Evolutionary conservation across 169 alveolate species (phyloP), one percentile per base, ranked within the genome.

Genomic region (Plasmodium yoelii): DNA sequence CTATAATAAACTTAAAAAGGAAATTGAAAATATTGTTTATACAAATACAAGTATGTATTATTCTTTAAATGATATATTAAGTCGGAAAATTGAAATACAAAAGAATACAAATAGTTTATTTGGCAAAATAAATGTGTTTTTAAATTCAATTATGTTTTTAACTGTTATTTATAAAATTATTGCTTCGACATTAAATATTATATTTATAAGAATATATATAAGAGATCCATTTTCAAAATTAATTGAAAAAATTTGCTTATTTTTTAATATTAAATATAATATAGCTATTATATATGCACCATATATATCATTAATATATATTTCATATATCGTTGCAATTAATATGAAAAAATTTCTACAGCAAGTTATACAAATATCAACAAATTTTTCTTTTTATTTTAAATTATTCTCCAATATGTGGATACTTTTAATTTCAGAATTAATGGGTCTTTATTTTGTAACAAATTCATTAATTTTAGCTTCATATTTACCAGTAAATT

Each of bases 11-110:
- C 63, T 77, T 8, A 77, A 77, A 64, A 77, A 77, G 57, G 88
- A 77, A 64, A 77, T 77, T 6, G 88, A 77, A 63, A 18, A 77
- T 77, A 77, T 77, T 47, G 77, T 77, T n/a, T 77, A 77, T 68
- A 77, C 88, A 61, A 77, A 77, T 57, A 77, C 88, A 44, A 77
- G 88, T 49, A 77, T 77, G 88, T 77, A 77, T 64, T 77, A 77
- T 64, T 77, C 88, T 7, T 65, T 77, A 12, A 77, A 77, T 77
- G 75, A 74, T 22, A 77, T 77, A 22, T 46, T 77, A 19, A 77
- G 88, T 56, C 53, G 88, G 42, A 77, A 77, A 24, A 63, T 77
- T 64, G 88, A 77, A 77, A 77, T 77, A 28, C 88, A 77, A 77
- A 65, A 77, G 18, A 77, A 77, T 77, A 77, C 56, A 34, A 77